Conservation (phyloP, 2,329 filamentous ascomycete genomes). For the Microsporum ferrugineum region DNA sequence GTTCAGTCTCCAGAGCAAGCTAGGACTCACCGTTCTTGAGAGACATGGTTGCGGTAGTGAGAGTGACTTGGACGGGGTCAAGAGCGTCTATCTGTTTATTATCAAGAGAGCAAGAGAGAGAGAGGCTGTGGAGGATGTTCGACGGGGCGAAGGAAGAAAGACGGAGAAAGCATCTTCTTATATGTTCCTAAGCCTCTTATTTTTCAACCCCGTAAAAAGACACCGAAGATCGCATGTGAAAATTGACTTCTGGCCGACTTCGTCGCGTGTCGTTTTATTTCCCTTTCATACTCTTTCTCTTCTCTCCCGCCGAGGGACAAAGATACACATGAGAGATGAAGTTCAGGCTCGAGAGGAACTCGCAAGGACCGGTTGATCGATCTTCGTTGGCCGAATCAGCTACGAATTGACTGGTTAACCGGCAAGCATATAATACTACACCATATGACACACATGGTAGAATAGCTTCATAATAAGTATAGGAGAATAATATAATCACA, state of each 20-base stretch:
- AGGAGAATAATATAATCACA: too few relatives aligned
- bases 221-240: slow-evolving; percentile 19
- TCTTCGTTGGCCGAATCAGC: too few relatives aligned
- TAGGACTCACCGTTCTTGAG: slow-evolving; percentile 55
- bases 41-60: slow-evolving; percentile 46
- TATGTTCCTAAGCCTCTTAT: neutral
- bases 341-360: neutral
- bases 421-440: too few relatives aligned
- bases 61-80: neutral
- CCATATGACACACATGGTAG: too few relatives aligned
- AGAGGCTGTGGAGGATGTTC: neutral
- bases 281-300: neutral
- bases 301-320: neutral
- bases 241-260: slow-evolving; percentile 12
- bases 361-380: too few relatives aligned
- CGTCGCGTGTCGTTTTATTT: neutral
- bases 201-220: neutral
- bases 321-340: neutral
- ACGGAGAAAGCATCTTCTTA: neutral
- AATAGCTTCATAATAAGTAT: too few relatives aligned
- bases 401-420: too few relatives aligned
- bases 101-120: neutral
- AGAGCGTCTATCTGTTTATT: neutral
- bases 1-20: neutral
- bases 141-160: neutral